Evolutionary conservation across 108 stramenopile species (phyloP), one percentile per base, ranked within the genome.

Genomic region (Seminavis robusta): DNA sequence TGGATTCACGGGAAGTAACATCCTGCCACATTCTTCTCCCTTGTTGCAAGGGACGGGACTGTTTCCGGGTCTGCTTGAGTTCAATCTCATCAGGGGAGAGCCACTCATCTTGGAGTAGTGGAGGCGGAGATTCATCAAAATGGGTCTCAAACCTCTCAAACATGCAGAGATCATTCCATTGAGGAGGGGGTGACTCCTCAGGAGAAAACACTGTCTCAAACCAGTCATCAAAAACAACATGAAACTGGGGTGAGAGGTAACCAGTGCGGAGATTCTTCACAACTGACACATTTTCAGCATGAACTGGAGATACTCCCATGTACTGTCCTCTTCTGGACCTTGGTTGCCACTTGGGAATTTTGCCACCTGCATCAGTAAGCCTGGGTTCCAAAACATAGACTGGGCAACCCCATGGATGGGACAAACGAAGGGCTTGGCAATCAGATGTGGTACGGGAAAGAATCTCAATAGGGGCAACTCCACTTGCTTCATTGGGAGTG

Each of bases 181-280:
- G n/a, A n/a, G n/a, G n/a, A n/a, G n/a, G n/a, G n/a, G n/a, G n/a
- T n/a, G n/a, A n/a, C n/a, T n/a, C n/a, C n/a, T n/a, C n/a, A n/a
- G n/a, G n/a, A n/a, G 41, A 7, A 3, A 4, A 4, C 2, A 78
- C 59, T 13, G 65, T 72, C 6, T 39, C 42, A 36, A 72, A 73
- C 34, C 51, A 56, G 32, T 79, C 69, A 28, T 79, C 72, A 50
- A 79, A 73, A 17, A 74, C 50, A 6, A 71, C 34, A 48, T 77
- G 76, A 33, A 26, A 72, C 48, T 77, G 76, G 16, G 69, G 48
- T 20, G 59, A 52, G 16, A 77, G 63, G 39, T 29, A 17, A 15
- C 65, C 65, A 10, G 63, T 56, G 13, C 23, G 6, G n/a, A 53
- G 24, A 42, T 63, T 63, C 2, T 42, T 16, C 16, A 27, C 38